A percentile compares a stretch with the other conserved stretches of the same genome.
Conservation (phyloP, 441 rosid species). For the Croton laevigatus region DNA sequence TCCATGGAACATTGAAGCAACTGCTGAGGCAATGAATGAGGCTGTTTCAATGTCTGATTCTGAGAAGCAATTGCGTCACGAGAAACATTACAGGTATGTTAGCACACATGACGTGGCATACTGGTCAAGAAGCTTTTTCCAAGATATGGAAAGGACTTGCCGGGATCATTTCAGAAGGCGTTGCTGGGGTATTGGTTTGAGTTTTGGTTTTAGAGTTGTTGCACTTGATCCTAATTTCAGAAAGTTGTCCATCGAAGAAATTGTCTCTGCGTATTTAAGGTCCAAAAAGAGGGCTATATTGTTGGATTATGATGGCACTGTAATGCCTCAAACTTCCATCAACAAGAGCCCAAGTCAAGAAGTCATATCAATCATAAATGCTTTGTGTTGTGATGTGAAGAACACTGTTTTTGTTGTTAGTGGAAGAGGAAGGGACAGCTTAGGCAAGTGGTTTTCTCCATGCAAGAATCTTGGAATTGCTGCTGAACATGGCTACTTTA, state of each 20-base stretch:
- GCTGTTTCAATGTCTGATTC: slow-evolving; percentile 56
- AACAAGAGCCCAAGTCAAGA: slow-evolving; percentile 51
- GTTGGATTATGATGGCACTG: slow-evolving; percentile 72
- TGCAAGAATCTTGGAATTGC: slow-evolving; percentile 68
- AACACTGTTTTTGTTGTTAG: slow-evolving; percentile 66
- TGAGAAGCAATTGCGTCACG: slow-evolving; percentile 74
- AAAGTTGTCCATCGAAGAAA: slow-evolving; percentile 51
- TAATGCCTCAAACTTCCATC: slow-evolving; percentile 66
- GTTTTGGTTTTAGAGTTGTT: slow-evolving; percentile 76
- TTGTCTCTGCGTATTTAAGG: slow-evolving; percentile 51
- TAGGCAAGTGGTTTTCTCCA: slow-evolving; percentile 67
- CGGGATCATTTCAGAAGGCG: slow-evolving; percentile 67
- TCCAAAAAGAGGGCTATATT: slow-evolving; percentile 64
- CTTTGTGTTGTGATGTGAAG: slow-evolving; percentile 49
- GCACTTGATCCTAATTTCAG: slow-evolving; percentile 72
- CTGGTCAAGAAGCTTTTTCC: slow-evolving; percentile 73
- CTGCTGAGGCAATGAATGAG: slow-evolving; percentile 75
- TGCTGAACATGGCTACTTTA: slow-evolving; percentile 66
- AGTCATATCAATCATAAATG: slow-evolving; percentile 49
- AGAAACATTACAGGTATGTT: slow-evolving; percentile 74
- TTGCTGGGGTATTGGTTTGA: slow-evolving; percentile 72
- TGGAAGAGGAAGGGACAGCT: slow-evolving; percentile 64
- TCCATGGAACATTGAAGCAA: slow-evolving; percentile 71
- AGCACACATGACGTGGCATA: slow-evolving; percentile 72
- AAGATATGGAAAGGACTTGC: slow-evolving; percentile 72